A percentile compares a stretch with the other conserved stretches of the same genome.
These are phyloP conservation scores for Taiozyma sp. DNA, from an alignment of 1,139 yeast genomes.

Conservation along the genomic window DNA sequence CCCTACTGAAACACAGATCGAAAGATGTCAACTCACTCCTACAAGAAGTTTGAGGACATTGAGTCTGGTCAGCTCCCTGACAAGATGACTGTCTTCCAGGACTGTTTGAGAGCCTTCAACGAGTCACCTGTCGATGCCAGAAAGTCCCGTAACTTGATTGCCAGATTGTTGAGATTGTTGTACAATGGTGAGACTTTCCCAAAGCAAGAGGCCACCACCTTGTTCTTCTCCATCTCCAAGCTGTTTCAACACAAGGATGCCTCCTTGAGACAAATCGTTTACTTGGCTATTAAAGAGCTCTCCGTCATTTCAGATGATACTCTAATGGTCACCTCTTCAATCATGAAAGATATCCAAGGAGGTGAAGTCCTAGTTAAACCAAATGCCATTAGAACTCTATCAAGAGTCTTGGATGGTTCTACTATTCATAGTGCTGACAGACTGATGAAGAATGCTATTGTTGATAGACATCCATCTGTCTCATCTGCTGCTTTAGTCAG, in stretches of 20 bases:
- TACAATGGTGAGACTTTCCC: conserved; percentile 88
- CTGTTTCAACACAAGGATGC: conserved; percentile 91
- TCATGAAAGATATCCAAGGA: conserved; percentile 95
- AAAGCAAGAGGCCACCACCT: conserved; percentile 81
- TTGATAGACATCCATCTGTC: conserved; percentile 82
- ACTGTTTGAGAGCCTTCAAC: conserved; percentile 89
- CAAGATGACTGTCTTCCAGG: conserved; percentile 96
- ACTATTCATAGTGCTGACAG: conserved; percentile 95
- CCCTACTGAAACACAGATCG: neutral
- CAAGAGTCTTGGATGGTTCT: conserved; percentile 85
- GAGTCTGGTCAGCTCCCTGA: conserved; percentile 69
- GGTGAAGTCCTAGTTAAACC: conserved; percentile 87
- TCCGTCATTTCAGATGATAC: conserved; percentile 83
- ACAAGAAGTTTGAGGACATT: conserved; percentile 78
- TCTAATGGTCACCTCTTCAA: conserved; percentile 95
- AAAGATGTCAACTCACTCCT: conserved; percentile 70
- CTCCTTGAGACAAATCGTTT: conserved; percentile 88
- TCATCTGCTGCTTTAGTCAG: conserved; percentile 92
- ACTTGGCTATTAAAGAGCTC: conserved; percentile 88
- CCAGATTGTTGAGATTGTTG: conserved; percentile 64
- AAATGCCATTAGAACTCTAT: conserved; percentile 88
- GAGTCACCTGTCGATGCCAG: conserved; percentile 87
- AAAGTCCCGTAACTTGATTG: conserved; percentile 74
- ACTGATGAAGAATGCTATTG: conserved; percentile 86
- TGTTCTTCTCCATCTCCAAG: conserved; percentile 91